A percentile compares a stretch with the other conserved stretches of the same genome.
Evolutionary conservation across 2,329 filamentous ascomycete species (phyloP).

Genomic region (Saccharata proteae): DNA sequence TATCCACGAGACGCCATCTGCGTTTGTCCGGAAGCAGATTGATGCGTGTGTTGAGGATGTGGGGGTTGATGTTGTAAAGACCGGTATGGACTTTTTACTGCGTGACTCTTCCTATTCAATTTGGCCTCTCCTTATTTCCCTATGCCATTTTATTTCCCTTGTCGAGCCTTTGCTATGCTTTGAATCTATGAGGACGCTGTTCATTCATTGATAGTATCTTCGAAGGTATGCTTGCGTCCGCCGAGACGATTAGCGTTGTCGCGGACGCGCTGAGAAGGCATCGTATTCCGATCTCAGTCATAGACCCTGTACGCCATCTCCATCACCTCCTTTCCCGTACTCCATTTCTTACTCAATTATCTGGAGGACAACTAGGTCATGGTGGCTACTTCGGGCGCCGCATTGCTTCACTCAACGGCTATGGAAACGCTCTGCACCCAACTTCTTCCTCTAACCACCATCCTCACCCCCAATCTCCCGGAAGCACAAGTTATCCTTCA

Average conservation of each 20-base stretch:
- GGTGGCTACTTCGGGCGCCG: conserved; percentile 70
- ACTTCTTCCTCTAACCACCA: conserved; percentile 53
- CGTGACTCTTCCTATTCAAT: conserved; percentile 1
- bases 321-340: too few relatives aligned
- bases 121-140: conserved; percentile 1
- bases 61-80: conserved; percentile 81
- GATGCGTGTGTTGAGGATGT: conserved; percentile 75
- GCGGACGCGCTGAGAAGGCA: conserved; percentile 50
- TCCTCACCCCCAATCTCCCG: conserved; percentile 67
- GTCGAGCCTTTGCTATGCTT: neutral
- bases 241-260: conserved; percentile 56
- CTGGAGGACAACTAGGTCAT: conserved; percentile 63
- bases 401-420: conserved; percentile 55
- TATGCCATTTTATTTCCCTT: neutral
- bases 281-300: conserved; percentile 46
- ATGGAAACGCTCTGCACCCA: conserved; percentile 45
- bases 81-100: conserved; percentile 46
- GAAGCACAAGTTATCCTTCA: conserved; percentile 57
- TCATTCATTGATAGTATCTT: too few relatives aligned
- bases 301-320: conserved; percentile 57
- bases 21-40: conserved; percentile 75
- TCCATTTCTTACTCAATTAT: conserved; percentile 2
- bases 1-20: conserved; percentile 66
- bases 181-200: neutral
- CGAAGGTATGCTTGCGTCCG: conserved; percentile 69